These are phyloP conservation scores for Trichoderma breve DNA, from an alignment of 2,329 filamentous ascomycete species.

Conservation along the genomic window DNA sequence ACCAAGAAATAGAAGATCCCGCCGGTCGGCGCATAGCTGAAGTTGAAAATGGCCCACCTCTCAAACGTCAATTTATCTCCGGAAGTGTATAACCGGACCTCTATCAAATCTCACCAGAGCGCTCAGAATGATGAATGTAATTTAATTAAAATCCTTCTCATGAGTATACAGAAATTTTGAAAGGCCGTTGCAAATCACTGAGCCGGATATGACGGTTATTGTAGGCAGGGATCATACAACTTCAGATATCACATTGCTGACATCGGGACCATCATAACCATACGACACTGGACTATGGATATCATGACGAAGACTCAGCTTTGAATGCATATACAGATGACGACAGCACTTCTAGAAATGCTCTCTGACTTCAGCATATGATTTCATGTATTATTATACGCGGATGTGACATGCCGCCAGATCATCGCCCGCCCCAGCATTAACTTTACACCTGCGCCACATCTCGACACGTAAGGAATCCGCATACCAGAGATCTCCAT, in stretches of 20 bases:
- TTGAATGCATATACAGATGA: fast-evolving
- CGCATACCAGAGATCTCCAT: not conserved
- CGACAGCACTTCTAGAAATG: not conserved
- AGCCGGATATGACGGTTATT: not conserved
- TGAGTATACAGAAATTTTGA: not conserved
- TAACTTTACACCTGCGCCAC: constrained; percentile 14
- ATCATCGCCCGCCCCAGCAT: not conserved
- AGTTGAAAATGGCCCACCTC: not conserved
- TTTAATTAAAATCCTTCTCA: not conserved
- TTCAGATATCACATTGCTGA: not conserved
- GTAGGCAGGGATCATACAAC: not conserved
- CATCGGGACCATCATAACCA: not conserved
- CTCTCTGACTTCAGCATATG: not conserved
- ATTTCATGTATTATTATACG: not conserved
- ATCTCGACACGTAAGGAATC: not conserved
- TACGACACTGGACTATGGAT: not conserved
- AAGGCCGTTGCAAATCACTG: not conserved
- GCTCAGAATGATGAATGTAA: not conserved
- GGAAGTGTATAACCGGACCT: not conserved
- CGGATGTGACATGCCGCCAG: not conserved
- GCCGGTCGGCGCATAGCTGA: not conserved
- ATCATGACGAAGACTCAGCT: not conserved
- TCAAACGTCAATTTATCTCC: not conserved
- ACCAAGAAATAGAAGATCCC: not conserved
- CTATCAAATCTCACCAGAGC: not conserved